These are phyloP conservation scores for Adansonia gregorii DNA, from an alignment of 441 rosid species.

Conservation along the genomic window DNA sequence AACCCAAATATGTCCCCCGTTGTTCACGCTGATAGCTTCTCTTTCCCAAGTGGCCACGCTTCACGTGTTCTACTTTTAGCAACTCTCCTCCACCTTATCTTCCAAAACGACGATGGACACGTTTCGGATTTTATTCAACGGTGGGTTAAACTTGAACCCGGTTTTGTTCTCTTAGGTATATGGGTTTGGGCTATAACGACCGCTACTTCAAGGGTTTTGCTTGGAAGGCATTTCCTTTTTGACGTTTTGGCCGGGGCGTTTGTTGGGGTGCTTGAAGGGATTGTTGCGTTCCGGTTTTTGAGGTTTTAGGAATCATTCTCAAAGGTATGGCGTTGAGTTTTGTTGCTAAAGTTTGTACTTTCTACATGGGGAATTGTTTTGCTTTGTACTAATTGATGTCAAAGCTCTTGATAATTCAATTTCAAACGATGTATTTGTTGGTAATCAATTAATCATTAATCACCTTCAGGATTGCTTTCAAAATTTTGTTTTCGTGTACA, in stretches of 20 bases:
- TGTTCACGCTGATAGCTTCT: conserved; percentile 71
- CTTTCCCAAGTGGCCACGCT: conserved; percentile 94
- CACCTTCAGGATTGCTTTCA: not conserved
- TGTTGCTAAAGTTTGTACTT: not conserved
- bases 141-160: conserved; percentile 33
- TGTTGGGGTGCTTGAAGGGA: conserved; percentile 72
- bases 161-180: conserved; percentile 38
- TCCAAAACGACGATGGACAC: conserved; percentile 28
- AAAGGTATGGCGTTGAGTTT: conserved; percentile 31
- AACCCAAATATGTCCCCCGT: conserved; percentile 74
- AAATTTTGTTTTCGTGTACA: conserved; percentile 7
- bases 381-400: not conserved
- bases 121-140: not conserved
- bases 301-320: conserved; percentile 29
- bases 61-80: conserved; percentile 79
- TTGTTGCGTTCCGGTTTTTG: conserved; percentile 57
- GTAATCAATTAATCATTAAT: not conserved
- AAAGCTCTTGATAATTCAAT: conserved; percentile 6
- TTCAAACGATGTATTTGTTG: conserved; percentile 15
- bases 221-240: conserved; percentile 73
- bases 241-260: conserved; percentile 75
- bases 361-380: not conserved
- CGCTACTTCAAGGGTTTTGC: conserved; percentile 74
- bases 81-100: conserved; percentile 47
- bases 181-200: conserved; percentile 72